Percentiles rank a stretch among this genome's conserved stretches.
Evolutionary conservation across 2,329 filamentous ascomycete genomes (phyloP).

Genomic region (Aureobasidium namibiae): DNA sequence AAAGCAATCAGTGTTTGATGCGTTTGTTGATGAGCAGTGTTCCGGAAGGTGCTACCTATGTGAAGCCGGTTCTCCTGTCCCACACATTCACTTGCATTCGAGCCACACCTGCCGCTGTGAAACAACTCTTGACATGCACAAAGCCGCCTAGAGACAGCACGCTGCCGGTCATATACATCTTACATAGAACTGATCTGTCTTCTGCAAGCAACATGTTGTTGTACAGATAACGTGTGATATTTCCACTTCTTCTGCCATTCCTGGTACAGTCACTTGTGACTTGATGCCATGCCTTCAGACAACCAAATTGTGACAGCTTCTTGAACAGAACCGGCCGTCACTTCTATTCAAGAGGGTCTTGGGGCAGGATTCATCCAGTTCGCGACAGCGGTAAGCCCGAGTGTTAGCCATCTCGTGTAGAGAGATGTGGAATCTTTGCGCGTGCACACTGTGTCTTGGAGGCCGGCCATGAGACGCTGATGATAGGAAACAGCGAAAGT

Average conservation of each 20-base stretch:
- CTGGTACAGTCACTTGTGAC: no score
- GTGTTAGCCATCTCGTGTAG: neutral
- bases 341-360: neutral
- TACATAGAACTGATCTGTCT: neutral
- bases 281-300: no score
- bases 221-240: no score
- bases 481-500: no score
- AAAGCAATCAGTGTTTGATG: neutral
- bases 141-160: neutral
- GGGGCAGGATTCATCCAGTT: no score
- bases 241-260: no score
- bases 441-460: no score
- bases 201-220: neutral
- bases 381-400: no score
- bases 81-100: neutral
- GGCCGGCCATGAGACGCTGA: no score
- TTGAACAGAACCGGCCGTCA: neutral
- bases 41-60: slow-evolving; percentile 1
- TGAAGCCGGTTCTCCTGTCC: neutral
- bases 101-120: neutral
- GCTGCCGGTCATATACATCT: neutral
- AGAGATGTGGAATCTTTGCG: neutral
- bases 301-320: no score
- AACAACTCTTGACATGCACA: neutral
- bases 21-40: neutral